Conservation (phyloP, 495 filamentous ascomycete species). For the Tuber aestivum region DNA sequence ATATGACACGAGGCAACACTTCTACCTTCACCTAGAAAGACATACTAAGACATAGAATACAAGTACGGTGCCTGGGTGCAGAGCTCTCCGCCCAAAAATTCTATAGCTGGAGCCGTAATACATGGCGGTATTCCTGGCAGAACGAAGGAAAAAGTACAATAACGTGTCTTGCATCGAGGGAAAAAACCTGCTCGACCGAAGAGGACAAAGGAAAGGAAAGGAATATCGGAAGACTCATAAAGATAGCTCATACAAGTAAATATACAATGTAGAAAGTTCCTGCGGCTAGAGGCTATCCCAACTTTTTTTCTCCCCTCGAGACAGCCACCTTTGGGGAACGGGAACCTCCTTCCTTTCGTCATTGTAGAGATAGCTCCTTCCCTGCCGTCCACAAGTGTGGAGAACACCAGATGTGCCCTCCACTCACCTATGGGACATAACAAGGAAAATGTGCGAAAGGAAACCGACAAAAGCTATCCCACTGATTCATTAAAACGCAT, state of each 20-base stretch:
- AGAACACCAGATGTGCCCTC: not conserved
- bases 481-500: conserved; percentile 33
- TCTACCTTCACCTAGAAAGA: not conserved
- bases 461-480: not conserved
- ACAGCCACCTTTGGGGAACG: not conserved
- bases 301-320: not conserved
- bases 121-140: not conserved
- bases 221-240: not conserved
- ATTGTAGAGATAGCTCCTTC: not conserved
- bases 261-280: not conserved
- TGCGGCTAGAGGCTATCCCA: not conserved
- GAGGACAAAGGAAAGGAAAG: not conserved
- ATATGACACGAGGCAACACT: not conserved
- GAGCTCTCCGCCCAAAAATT: not conserved
- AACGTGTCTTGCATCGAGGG: not conserved
- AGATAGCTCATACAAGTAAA: not conserved
- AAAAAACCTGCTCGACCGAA: not conserved
- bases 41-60: not conserved
- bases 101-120: not conserved
- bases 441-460: not conserved
- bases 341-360: not conserved
- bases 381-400: not conserved
- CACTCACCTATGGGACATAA: not conserved
- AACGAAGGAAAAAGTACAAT: not conserved
- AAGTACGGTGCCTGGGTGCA: not conserved